phyloP scores from a whole-genome alignment of 176 grass and related monocot genomes.

The Ensete ventricosum region DNA sequence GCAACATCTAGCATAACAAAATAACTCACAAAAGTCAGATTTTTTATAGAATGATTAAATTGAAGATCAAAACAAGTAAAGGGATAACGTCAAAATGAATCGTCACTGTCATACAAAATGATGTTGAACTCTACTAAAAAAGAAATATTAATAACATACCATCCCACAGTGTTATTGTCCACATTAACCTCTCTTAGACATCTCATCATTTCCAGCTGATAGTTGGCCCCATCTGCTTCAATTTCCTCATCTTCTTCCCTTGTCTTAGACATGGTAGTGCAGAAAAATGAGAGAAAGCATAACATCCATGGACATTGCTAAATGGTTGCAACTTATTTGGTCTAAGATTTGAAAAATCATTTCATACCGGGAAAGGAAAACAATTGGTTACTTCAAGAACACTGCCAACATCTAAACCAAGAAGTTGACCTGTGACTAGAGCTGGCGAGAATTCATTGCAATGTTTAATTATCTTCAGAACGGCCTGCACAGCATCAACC shows the following conservation, averaged over 20 bases:
- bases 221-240: conserved; percentile 96
- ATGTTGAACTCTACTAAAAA: neutral
- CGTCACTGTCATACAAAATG: too few species aligned
- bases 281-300: conserved; percentile 9
- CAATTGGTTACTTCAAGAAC: conserved; percentile 97
- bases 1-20: too few species aligned
- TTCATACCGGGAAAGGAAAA: conserved; percentile 93
- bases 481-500: too few species aligned
- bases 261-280: conserved; percentile 29
- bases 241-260: conserved; percentile 94
- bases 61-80: too few species aligned
- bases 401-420: conserved; percentile 97
- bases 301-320: neutral
- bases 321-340: neutral
- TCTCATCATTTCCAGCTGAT: conserved; percentile 99
- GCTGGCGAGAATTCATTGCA: conserved; percentile 94
- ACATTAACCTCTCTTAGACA: conserved; percentile 98
- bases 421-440: conserved; percentile 93
- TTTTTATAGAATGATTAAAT: too few species aligned
- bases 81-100: too few species aligned
- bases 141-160: conserved; percentile 38
- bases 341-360: neutral
- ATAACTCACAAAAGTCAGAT: too few species aligned
- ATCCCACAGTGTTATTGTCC: conserved; percentile 98
- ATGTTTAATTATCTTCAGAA: conserved; percentile 73